Conservation (phyloP, 2,329 filamentous ascomycete species). For the Sporothrix brasiliensis region DNA sequence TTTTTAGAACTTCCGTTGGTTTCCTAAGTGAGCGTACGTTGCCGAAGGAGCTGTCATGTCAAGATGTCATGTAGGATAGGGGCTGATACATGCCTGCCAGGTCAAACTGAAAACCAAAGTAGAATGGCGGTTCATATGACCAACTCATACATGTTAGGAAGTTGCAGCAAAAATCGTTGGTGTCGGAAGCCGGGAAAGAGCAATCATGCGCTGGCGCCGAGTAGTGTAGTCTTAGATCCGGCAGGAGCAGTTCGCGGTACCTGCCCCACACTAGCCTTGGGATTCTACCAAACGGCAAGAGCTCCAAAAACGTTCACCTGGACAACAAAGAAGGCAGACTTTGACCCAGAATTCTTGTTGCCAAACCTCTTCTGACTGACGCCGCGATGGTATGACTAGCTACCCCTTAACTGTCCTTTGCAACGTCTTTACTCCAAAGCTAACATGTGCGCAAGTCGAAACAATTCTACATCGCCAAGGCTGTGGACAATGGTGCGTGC, state of each 20-base stretch:
- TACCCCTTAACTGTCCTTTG: too few relatives aligned
- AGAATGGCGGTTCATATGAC: not conserved
- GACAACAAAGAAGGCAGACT: conserved; percentile 2
- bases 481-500: conserved; percentile 76
- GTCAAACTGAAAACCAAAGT: not conserved
- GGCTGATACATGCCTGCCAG: not conserved
- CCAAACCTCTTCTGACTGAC: not conserved
- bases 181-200: not conserved
- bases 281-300: conserved; percentile 20
- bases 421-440: not conserved
- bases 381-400: conserved; percentile 19
- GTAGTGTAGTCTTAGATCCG: not conserved
- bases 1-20: not conserved
- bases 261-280: conserved; percentile 32
- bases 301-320: conserved; percentile 30
- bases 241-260: conserved; percentile 28
- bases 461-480: conserved; percentile 94
- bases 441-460: conserved; percentile 71
- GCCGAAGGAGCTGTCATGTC: not conserved
- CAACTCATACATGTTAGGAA: not conserved
- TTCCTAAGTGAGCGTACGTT: not conserved
- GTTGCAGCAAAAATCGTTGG: not conserved
- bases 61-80: not conserved
- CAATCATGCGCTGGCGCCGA: not conserved
- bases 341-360: not conserved